phyloP scores from a whole-genome alignment of 176 grass and related monocot genomes.

The Eleusine coracana region DNA sequence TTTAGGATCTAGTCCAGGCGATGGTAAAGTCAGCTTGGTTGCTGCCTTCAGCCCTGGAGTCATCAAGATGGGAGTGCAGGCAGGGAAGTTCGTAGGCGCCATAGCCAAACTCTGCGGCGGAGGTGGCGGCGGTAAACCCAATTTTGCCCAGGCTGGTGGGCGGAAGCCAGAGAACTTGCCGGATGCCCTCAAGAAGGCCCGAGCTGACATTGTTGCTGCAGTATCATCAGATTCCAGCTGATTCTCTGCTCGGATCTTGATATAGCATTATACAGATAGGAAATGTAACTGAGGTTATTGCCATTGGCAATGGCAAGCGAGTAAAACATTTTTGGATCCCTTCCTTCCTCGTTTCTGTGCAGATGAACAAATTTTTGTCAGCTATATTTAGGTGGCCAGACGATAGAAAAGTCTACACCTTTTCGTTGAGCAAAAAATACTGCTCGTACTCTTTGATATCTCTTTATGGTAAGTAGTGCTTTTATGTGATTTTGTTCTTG shows the following conservation, averaged over 20 bases:
- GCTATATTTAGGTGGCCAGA: neutral
- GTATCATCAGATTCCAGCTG: slow-evolving; percentile 51
- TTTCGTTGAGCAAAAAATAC: neutral
- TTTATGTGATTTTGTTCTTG: neutral
- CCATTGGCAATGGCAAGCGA: neutral
- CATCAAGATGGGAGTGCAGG: slow-evolving; percentile 74
- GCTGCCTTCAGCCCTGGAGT: slow-evolving; percentile 81
- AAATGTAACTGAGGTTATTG: neutral
- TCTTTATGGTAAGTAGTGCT: neutral
- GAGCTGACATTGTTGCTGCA: slow-evolving; percentile 53
- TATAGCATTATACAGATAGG: slow-evolving; percentile 13
- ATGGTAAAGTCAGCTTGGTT: slow-evolving; percentile 90
- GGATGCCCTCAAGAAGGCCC: slow-evolving; percentile 76
- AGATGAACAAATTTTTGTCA: neutral
- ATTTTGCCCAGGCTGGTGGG: slow-evolving; percentile 92
- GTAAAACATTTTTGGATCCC: slow-evolving; percentile 9
- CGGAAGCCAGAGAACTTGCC: slow-evolving; percentile 88
- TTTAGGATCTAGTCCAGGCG: slow-evolving; percentile 78
- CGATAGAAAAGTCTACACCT: neutral
- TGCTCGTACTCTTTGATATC: neutral
- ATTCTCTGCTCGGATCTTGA: slow-evolving; percentile 11
- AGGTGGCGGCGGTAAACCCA: slow-evolving; percentile 89
- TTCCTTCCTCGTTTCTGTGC: neutral
- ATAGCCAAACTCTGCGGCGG: slow-evolving; percentile 92
- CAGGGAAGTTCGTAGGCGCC: slow-evolving; percentile 83